Evolutionary conservation across 768 basidiomycete genomes (phyloP), one percentile per base, ranked within the genome.

Genomic region (Boletus subcaerulescens): DNA sequence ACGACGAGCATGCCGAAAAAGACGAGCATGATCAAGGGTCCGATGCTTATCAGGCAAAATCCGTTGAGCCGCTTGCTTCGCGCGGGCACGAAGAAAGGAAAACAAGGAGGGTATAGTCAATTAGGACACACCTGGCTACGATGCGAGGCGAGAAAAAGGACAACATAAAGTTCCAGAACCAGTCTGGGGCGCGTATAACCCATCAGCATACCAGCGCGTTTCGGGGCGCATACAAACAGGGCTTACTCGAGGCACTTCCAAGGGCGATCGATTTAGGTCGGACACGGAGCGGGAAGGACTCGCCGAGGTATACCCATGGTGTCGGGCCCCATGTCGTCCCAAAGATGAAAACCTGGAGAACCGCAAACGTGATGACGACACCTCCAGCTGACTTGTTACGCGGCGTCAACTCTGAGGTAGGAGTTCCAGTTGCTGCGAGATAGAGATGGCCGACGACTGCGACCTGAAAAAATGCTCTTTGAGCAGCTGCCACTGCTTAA

Each of bases 251-350:
- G 0, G 80, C 79, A 40, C 84, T 85, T 10, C 87, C 87, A n/a
- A 90, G 75, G 0, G 89, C 89, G 64, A 91, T 90, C 59, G 80
- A 76, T 69, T 90, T 90, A 7, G 90, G 80, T 53, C 89, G 80
- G 43, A 92, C 86, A 45, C 88, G 84, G 22, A 91, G 81, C 14
- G 89, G 90, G 80, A 91, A 91, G 18, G 83, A 85, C 74, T 91
- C 88, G 48, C 87, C 87, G 32, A 89, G 79, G 62, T 88, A 88
- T 7, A 88, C 87, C 83, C 83, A 85, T 59, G 86, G 86, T 33
- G 81, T 85, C 8, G 86, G 85, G 13, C 87, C 88, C 87, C 87
- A 91, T 73, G 87, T 89, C 56, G 85, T 79, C 2, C 81, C 82
- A 68, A 80, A 91, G 11, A 80, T 78, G 60, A 85, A 82, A 26